Base-by-base conservation (phyloP, 306 rosid species). In the Spatholobus suberectus region DNA sequence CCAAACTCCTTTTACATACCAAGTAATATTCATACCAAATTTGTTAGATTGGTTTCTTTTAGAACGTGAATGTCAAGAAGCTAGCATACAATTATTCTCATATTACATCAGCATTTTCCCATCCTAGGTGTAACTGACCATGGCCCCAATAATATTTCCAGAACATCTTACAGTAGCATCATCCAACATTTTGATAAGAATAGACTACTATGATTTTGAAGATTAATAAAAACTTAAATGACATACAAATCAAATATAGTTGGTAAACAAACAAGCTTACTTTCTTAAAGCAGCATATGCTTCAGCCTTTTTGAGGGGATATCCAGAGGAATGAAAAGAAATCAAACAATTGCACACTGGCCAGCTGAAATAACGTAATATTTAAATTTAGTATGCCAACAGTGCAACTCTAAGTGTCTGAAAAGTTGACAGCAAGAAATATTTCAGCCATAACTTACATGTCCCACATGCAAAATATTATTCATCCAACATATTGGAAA, bases 301-400 rank as follows among this genome's bases (percentile, higher is more conserved):
- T 86, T 93, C 91, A 14, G 92, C 99, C 90, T 95, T 95, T 67
- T 93, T 92, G 17, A 95, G 92, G 83, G 99, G 98, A 90, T 93
- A 95, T 71, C 97, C 99, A 80, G 88, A 83, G 87, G 99, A 93
- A 87, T 93, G 87, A 79, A 95, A 95, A 85, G 98, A 97, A 86
- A 95, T 93, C 94, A 95, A 90, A 90, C 99, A 92, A 82, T 95
- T 97, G 75, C 96, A 93, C 73, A 89, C 59, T 69, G 98, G 98
- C 99, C 99, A 95, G 75, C 99, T 95, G 97, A 92, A 87, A 90
- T 9, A 80, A 79, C 63, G 76, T 70, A 40, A 81, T 32, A 47
- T 21, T 54, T 67, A 72, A 76, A 69, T 73, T 83, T 71, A 87
- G 72, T 78, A 76, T 77, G 74, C 73, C 58, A 68, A 59, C 27